Conservation (phyloP, 2,329 filamentous ascomycete species). For the Aspergillus eucalypticola region DNA sequence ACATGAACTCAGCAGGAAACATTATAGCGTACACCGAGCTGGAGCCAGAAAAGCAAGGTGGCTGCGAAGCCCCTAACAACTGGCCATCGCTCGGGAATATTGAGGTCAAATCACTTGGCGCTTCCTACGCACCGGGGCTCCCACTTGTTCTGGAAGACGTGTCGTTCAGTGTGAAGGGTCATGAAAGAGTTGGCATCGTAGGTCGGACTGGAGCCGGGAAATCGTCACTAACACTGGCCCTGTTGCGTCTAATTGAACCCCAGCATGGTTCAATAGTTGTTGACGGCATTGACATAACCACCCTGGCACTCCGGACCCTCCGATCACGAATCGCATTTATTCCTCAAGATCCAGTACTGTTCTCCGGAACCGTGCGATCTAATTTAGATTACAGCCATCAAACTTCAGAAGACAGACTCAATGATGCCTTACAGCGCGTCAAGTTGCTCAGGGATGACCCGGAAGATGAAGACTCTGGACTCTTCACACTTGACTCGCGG, state of each 20-base stretch:
- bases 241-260: neutral
- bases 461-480: neutral
- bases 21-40: neutral
- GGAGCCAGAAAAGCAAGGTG: neutral
- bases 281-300: neutral
- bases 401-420: neutral
- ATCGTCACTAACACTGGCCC: conserved; percentile 1
- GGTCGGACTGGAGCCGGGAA: conserved; percentile 3
- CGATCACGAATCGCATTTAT: conserved; percentile 1
- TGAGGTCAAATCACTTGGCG: neutral
- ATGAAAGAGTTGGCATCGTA: neutral
- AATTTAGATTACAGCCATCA: conserved; percentile 2
- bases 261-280: neutral
- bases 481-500: neutral
- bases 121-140: neutral
- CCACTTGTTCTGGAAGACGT: neutral
- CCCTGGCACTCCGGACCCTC: neutral
- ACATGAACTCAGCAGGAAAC: neutral
- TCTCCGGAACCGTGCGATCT: neutral
- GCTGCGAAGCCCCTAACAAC: neutral
- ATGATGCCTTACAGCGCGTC: neutral
- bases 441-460: neutral
- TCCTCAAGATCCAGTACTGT: conserved; percentile 1
- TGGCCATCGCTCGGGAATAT: neutral
- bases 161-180: neutral